Conservation (phyloP, 2,329 filamentous ascomycete genomes). For the Apiospora koreana region DNA sequence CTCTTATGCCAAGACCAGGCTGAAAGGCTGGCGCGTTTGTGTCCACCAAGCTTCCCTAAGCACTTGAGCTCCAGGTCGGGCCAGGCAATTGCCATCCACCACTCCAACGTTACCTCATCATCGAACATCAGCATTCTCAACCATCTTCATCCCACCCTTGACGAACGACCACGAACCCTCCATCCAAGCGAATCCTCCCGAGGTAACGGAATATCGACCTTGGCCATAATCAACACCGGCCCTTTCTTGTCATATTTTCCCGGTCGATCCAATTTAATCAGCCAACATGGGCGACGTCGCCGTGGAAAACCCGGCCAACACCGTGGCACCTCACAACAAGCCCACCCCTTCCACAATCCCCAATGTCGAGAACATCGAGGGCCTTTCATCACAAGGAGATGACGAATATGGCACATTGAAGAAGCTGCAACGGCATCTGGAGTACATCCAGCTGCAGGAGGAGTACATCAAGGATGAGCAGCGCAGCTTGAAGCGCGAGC, state of each 20-base stretch:
- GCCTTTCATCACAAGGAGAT: constrained; percentile 74
- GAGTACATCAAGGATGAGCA: constrained; percentile 99
- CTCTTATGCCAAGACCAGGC: constrained; percentile 11
- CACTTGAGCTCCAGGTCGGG: background rate
- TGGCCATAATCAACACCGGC: background rate
- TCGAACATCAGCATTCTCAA: constrained; percentile 1
- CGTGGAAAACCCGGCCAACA: constrained; percentile 78
- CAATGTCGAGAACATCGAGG: constrained; percentile 88
- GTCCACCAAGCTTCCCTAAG: constrained; percentile 5
- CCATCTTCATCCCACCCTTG: background rate
- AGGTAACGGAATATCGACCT: background rate
- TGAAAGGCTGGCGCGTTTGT: constrained; percentile 13
- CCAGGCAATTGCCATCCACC: constrained; percentile 7
- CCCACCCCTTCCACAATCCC: constrained; percentile 77
- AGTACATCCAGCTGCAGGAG: constrained; percentile 98
- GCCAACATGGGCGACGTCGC: constrained; percentile 79
- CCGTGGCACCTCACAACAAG: constrained; percentile 78
- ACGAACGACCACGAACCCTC: background rate
- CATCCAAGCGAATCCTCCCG: background rate
- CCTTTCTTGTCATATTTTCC: background rate
- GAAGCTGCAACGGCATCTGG: constrained; percentile 92
- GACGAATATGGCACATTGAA: constrained; percentile 97
- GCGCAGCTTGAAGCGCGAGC: constrained; percentile 93
- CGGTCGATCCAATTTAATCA: background rate
- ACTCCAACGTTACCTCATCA: constrained; percentile 11